Conservation (phyloP, 2,329 filamentous ascomycete species). For the Pezicula carpinea region DNA sequence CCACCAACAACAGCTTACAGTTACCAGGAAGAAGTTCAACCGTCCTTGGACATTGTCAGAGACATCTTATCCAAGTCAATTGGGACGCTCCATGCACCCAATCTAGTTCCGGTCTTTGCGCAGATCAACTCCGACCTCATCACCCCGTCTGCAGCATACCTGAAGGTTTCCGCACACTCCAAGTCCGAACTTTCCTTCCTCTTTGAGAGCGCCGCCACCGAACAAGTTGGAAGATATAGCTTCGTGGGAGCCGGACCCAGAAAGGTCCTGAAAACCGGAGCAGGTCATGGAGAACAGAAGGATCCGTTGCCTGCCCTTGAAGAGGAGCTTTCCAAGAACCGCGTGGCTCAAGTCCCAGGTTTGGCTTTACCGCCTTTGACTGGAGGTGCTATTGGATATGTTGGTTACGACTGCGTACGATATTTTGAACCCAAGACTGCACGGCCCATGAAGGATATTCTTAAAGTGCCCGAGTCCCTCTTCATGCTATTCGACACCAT, state of each 20-base stretch:
- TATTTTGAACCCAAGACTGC: slow-evolving; percentile 99
- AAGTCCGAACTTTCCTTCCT: slow-evolving; percentile 82
- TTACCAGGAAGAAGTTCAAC: slow-evolving; percentile 46
- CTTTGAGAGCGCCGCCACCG: slow-evolving; percentile 91
- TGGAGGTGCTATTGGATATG: slow-evolving; percentile 91
- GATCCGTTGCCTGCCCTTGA: slow-evolving; percentile 84
- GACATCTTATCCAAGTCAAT: slow-evolving; percentile 48
- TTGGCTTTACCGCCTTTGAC: slow-evolving; percentile 80
- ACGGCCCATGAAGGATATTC: slow-evolving; percentile 79
- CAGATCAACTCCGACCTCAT: slow-evolving; percentile 89
- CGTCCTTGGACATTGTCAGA: slow-evolving; percentile 55
- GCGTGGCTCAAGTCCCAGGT: slow-evolving; percentile 78
- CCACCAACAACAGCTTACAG: slow-evolving; percentile 15
- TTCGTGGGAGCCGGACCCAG: slow-evolving; percentile 79
- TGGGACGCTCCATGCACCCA: slow-evolving; percentile 53
- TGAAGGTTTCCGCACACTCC: slow-evolving; percentile 78
- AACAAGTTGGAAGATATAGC: slow-evolving; percentile 91
- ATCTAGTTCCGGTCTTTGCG: slow-evolving; percentile 76
- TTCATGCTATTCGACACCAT: slow-evolving; percentile 98
- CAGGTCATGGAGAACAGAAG: slow-evolving; percentile 75
- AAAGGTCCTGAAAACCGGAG: slow-evolving; percentile 83
- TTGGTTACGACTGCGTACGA: slow-evolving; percentile 93
- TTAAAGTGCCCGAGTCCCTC: slow-evolving; percentile 85
- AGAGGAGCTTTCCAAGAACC: slow-evolving; percentile 70
- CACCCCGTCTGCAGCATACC: slow-evolving; percentile 90